phyloP scores from a whole-genome alignment of 2,329 filamentous ascomycete genomes.

The Hirsutella rhossiliensis region DNA sequence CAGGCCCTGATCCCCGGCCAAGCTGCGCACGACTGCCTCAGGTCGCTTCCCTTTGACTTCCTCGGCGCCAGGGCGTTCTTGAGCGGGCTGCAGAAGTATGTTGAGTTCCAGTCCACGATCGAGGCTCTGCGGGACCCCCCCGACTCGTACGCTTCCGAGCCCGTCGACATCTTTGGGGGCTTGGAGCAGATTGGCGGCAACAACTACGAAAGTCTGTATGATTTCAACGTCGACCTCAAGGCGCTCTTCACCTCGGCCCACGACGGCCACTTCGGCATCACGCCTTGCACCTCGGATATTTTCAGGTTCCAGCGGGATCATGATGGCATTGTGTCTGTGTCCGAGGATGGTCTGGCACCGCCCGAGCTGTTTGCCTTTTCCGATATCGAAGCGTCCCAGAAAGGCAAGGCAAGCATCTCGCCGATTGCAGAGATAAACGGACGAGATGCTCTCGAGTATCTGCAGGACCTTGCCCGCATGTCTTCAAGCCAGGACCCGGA shows the following conservation, averaged over 20 bases:
- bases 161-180: conserved; percentile 4
- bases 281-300: conserved; percentile 1
- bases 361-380: conserved; percentile 7
- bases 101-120: conserved; percentile 6
- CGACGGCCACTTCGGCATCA: conserved; percentile 3
- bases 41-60: conserved; percentile 5
- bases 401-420: conserved; percentile 1
- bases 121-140: conserved; percentile 5
- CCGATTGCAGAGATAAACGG: conserved; percentile 8
- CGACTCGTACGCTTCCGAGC: not conserved
- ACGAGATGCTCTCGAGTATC: conserved; percentile 4
- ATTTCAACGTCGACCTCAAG: conserved; percentile 1
- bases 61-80: conserved; percentile 1
- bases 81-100: conserved; percentile 3
- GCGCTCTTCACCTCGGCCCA: conserved; percentile 3
- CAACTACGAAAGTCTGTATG: not conserved
- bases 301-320: not conserved
- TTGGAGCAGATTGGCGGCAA: conserved; percentile 1
- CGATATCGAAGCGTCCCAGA: not conserved
- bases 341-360: conserved; percentile 17
- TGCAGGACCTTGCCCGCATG: conserved; percentile 1
- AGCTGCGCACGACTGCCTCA: not conserved
- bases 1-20: not conserved
- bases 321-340: conserved; percentile 3
- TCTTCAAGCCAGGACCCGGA: conserved; percentile 8